Evolutionary conservation across 257 asterid genomes (phyloP), one percentile per base, ranked within the genome.

Genomic region (Primulina eburnea): DNA sequence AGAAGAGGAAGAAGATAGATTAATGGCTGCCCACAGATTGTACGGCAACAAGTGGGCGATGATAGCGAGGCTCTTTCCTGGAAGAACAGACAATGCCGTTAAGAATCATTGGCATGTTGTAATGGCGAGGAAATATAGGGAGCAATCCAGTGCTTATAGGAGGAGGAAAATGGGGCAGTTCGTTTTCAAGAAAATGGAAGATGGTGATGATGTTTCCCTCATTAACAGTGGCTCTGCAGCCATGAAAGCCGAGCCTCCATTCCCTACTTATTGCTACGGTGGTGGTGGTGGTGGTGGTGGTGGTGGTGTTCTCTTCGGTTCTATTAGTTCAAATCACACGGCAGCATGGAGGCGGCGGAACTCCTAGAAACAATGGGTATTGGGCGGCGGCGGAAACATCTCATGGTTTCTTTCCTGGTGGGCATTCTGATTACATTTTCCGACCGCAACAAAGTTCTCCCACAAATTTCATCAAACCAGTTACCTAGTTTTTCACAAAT

Each of bases 41-140:
- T 91, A 91, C 62, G 97, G 97, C 0, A 91, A 91, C 87, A 91
- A 89, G 67, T 91, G 97, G 97, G 96, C 97, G 0, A 86, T 91
- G 95, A 91, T 91, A 34, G 90, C 97, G 5, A 82, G 97, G 76
- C 77, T 92, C 8, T 92, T 92, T 67, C 97, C 96, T 5, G 97
- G 97, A 0, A 83, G 97, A 76, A 92, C 97, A 26, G 97, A 92
- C 76, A 92, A 92, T 73, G 90, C 97, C 1, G 97, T 92, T 4
- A 92, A 92, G 84, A 92, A 92, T 34, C 96, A 89, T 50, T 92
- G 97, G 97, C 97, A 92, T 67, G 97, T 92, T 2, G 80, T 92
- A 6, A 89, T 92, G 96, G 97, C 97, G 0, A 81, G 97, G 17
- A 92, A 92, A 62, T 86, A 89, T 67, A 81, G 97, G 57, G 96